These are phyloP conservation scores for Coleophoma eucalyptorum DNA, from an alignment of 2,329 filamentous ascomycete species.

Conservation along the genomic window DNA sequence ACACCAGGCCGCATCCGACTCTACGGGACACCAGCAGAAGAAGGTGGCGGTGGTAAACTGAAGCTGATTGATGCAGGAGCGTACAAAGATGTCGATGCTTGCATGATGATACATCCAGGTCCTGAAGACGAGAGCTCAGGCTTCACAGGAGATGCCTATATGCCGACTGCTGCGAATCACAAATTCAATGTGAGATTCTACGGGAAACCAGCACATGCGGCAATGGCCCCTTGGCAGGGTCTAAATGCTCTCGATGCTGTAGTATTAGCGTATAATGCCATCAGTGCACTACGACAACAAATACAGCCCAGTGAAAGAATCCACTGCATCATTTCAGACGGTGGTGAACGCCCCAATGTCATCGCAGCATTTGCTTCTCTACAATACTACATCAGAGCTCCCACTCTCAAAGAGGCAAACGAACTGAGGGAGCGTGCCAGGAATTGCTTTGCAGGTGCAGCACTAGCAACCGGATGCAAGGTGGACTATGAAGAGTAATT, in stretches of 20 bases:
- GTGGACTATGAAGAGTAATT: slow-evolving; percentile 26
- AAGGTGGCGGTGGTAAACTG: slow-evolving; percentile 28
- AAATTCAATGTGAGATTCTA: slow-evolving; percentile 7
- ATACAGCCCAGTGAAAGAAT: slow-evolving; percentile 14
- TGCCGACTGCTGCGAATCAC: not conserved
- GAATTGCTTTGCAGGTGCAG: slow-evolving; percentile 21
- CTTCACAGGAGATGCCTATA: slow-evolving; percentile 40
- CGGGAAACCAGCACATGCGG: slow-evolving; percentile 28
- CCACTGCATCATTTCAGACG: slow-evolving; percentile 32
- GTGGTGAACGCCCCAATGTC: slow-evolving; percentile 14
- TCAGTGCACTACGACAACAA: slow-evolving; percentile 22
- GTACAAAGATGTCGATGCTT: slow-evolving; percentile 29
- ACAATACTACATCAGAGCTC: slow-evolving; percentile 14
- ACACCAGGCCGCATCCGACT: slow-evolving; percentile 16
- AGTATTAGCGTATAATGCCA: slow-evolving; percentile 26
- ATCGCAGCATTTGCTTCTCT: not conserved
- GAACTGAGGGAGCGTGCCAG: slow-evolving; percentile 11
- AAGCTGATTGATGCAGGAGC: slow-evolving; percentile 35
- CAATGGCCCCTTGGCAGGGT: slow-evolving; percentile 29
- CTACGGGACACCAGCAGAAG: slow-evolving; percentile 14
- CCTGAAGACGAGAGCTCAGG: slow-evolving; percentile 33
- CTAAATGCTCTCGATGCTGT: slow-evolving; percentile 33
- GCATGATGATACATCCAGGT: slow-evolving; percentile 32
- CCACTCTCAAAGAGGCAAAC: slow-evolving; percentile 11
- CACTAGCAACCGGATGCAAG: slow-evolving; percentile 17